Base-by-base conservation (phyloP, 2,329 filamentous ascomycete species). In the Parafenestella ontariensis region DNA sequence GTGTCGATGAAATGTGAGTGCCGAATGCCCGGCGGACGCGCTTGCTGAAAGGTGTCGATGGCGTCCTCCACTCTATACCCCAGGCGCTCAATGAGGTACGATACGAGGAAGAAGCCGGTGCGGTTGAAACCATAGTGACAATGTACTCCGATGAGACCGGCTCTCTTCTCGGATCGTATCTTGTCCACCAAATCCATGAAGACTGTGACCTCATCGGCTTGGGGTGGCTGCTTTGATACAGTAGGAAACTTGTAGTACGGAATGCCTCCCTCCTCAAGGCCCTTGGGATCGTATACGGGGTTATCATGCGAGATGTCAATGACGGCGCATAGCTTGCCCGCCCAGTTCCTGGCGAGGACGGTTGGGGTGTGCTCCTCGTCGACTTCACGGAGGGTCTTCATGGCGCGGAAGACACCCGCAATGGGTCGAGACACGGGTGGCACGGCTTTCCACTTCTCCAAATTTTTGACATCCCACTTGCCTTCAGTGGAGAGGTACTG, bases 401-500 rank as follows among this genome's bases (percentile, higher is more conserved):
- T 89, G 2, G 92, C 93, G 23, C 91, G 87, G 72, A 97, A 97
- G 4, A 92, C 81, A 13, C 86, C 86, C 0, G 85, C 90, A 55
- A 98, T 95, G 3, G 89, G 87, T 1, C 84, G 82, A 0, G 91
- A 96, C 1, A 96, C 90, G 0, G 92, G 90, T 1, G 80, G 77
- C 0, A 96, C 89, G 17, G 86, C 87, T 73, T 91, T 85, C 94
- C 94, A 98, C 72, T 98, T 98, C 54, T 85, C 87, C 10, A 97
- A 82, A 69, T 98, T 98, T 78, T 98, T 98, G 63, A 98, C 92
- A 70, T 97, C 94, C 94, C 94, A 98, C 78, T 98, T 98, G 3
- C 93, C 93, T 63, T 92, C 90, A 1, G 89, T 91, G 2, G 90
- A 91, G 21, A 98, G 85, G 67, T 95, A 89, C 66, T 94, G 90